Evolutionary conservation across 2,329 filamentous ascomycete species (phyloP).

Genomic region (Elsinoe arachidis): DNA sequence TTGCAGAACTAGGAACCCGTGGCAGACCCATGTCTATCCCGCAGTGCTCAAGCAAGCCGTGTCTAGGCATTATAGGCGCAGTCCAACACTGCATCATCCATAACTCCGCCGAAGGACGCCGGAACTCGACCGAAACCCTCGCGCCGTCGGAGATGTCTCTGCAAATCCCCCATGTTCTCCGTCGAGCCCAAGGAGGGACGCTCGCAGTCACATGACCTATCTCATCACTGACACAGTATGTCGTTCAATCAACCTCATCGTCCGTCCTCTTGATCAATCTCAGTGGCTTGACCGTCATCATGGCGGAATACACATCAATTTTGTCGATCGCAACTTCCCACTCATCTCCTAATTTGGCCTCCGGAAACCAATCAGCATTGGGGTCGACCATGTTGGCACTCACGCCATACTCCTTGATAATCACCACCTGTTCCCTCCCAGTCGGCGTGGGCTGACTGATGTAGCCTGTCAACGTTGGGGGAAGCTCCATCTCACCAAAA

Average conservation of each 20-base stretch:
- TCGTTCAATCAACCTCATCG: background rate
- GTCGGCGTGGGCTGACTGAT: slow-evolving; percentile 18
- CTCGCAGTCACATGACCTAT: too few species aligned
- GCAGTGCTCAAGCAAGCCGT: too few species aligned
- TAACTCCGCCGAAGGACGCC: too few species aligned
- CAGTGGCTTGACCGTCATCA: slow-evolving; percentile 14
- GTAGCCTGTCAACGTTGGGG: slow-evolving; percentile 36
- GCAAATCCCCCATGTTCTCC: too few species aligned
- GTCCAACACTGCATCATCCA: too few species aligned
- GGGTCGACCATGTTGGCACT: slow-evolving; percentile 18
- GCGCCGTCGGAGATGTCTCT: too few species aligned
- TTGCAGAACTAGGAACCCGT: too few species aligned
- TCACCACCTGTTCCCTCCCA: background rate
- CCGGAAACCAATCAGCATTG: slow-evolving; percentile 11
- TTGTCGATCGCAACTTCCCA: slow-evolving; percentile 37
- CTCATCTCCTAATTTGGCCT: slow-evolving; percentile 32
- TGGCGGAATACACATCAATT: slow-evolving; percentile 26
- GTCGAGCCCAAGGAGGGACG: too few species aligned
- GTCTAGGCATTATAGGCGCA: too few species aligned
- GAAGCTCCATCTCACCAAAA: slow-evolving; percentile 45
- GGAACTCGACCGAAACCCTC: too few species aligned
- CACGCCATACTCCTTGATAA: slow-evolving; percentile 21
- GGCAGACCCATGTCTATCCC: too few species aligned
- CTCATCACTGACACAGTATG: too few species aligned
- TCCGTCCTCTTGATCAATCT: slow-evolving; percentile 27